Evolutionary conservation across 148 eudicot species (phyloP).

Genomic region (Arctostaphylos glauca): DNA sequence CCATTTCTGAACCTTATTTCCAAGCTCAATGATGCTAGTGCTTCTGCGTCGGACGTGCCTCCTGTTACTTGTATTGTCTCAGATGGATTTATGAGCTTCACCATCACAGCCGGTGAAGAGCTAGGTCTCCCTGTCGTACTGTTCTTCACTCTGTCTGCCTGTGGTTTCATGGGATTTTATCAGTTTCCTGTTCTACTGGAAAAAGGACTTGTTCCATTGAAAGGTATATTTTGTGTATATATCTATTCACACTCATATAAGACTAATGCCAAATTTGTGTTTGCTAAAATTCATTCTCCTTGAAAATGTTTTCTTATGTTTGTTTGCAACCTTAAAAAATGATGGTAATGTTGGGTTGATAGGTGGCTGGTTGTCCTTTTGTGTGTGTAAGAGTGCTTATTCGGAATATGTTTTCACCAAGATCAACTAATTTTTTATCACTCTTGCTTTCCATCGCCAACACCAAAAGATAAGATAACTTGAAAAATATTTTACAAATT

Average conservation of each 20-base stretch:
- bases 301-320: not conserved
- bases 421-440: too few relatives aligned
- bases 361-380: too few relatives aligned
- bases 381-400: too few relatives aligned
- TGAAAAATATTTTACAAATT: too few relatives aligned
- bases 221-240: not conserved
- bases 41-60: not conserved
- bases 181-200: slow-evolving; percentile 15
- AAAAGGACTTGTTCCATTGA: slow-evolving; percentile 9
- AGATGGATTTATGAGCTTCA: slow-evolving; percentile 21
- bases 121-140: slow-evolving; percentile 22
- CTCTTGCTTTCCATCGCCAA: too few relatives aligned
- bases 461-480: too few relatives aligned
- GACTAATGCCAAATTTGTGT: too few relatives aligned
- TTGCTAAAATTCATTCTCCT: not conserved
- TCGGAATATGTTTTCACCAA: too few relatives aligned
- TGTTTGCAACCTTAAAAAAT: not conserved
- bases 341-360: not conserved
- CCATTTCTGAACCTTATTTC: slow-evolving; percentile 7
- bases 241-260: too few relatives aligned
- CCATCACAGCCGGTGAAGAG: slow-evolving; percentile 17
- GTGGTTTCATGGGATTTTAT: slow-evolving; percentile 28
- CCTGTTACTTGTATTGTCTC: slow-evolving; percentile 26
- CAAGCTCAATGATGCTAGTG: slow-evolving; percentile 11
- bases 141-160: slow-evolving; percentile 24